These are phyloP conservation scores for Leishmania braziliensis DNA, from an alignment of 208 protist genomes.

Conservation along the genomic window DNA sequence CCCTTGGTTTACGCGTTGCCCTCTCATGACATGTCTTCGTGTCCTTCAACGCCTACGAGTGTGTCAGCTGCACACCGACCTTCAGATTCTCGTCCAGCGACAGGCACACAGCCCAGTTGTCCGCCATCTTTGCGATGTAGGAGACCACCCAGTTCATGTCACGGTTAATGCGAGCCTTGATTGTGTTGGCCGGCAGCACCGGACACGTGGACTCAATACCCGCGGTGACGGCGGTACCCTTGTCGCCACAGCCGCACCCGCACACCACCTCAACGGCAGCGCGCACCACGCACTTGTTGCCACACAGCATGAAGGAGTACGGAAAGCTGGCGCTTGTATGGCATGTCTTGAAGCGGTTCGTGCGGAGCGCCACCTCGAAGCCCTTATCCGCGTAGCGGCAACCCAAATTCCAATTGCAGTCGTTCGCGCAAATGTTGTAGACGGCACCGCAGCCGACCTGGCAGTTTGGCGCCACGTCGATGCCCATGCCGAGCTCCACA, in stretches of 20 bases:
- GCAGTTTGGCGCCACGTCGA: slow-evolving; percentile 52
- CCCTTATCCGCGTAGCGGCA: slow-evolving; percentile 54
- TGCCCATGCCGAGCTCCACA: slow-evolving; percentile 65
- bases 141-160: slow-evolving; percentile 58
- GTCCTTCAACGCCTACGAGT: slow-evolving; percentile 38
- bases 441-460: slow-evolving; percentile 62
- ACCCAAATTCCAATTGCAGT: slow-evolving; percentile 69
- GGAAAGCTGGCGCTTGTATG: slow-evolving; percentile 55
- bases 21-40: background rate
- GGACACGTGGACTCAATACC: slow-evolving; percentile 62
- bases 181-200: slow-evolving; percentile 58
- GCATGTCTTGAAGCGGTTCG: slow-evolving; percentile 52
- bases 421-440: slow-evolving; percentile 56
- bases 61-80: slow-evolving; percentile 68
- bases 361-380: slow-evolving; percentile 54
- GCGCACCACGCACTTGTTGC: slow-evolving; percentile 37
- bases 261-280: slow-evolving; percentile 54
- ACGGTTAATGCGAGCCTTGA: slow-evolving; percentile 72
- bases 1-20: background rate
- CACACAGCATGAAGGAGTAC: slow-evolving; percentile 31
- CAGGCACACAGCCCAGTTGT: slow-evolving; percentile 73
- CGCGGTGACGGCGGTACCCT: slow-evolving; percentile 33
- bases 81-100: slow-evolving; percentile 66
- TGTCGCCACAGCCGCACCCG: slow-evolving; percentile 25
- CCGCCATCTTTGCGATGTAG: slow-evolving; percentile 68